phyloP scores from a whole-genome alignment of 495 filamentous ascomycete species.

The Talaromyces stipitatus region DNA sequence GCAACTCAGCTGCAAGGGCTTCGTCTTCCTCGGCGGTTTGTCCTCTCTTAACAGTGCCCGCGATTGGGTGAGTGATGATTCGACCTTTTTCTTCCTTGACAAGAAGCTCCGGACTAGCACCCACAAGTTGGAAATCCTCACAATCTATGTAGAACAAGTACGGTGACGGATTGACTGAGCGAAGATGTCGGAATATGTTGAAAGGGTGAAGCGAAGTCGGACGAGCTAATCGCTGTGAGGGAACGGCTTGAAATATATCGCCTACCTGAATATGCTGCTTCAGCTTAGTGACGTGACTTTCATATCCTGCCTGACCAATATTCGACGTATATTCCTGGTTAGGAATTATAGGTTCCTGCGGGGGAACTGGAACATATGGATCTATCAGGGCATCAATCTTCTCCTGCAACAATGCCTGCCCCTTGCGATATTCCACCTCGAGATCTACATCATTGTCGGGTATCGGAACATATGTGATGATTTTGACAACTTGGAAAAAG shows the following conservation, averaged over 20 bases:
- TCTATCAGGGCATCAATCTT: slow-evolving; percentile 62
- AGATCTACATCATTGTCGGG: slow-evolving; percentile 41
- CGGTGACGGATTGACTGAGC: slow-evolving; percentile 90
- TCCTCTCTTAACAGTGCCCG: slow-evolving; percentile 86
- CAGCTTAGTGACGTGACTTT: slow-evolving; percentile 68
- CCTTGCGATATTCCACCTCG: slow-evolving; percentile 55
- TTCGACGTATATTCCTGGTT: slow-evolving; percentile 84
- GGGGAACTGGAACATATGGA: slow-evolving; percentile 69
- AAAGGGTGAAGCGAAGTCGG: slow-evolving; percentile 89
- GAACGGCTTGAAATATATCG: slow-evolving; percentile 96
- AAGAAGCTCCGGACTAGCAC: slow-evolving; percentile 87
- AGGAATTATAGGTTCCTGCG: slow-evolving; percentile 61
- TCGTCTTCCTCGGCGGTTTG: slow-evolving; percentile 74
- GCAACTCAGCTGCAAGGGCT: slow-evolving; percentile 67
- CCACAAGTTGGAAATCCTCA: slow-evolving; percentile 85
- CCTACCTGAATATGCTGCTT: slow-evolving; percentile 84
- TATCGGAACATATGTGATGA: slow-evolving; percentile 76
- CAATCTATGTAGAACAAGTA: slow-evolving; percentile 97
- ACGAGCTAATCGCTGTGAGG: slow-evolving; percentile 84
- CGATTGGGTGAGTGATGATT: slow-evolving; percentile 95
- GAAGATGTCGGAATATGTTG: slow-evolving; percentile 95
- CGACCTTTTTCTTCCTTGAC: slow-evolving; percentile 82
- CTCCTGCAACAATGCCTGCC: slow-evolving; percentile 50
- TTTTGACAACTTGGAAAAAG: slow-evolving; percentile 84
- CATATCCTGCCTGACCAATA: slow-evolving; percentile 82